Base-by-base conservation (phyloP, 371 early-diverging fungal species). In the Cokeromyces recurvatus region DNA sequence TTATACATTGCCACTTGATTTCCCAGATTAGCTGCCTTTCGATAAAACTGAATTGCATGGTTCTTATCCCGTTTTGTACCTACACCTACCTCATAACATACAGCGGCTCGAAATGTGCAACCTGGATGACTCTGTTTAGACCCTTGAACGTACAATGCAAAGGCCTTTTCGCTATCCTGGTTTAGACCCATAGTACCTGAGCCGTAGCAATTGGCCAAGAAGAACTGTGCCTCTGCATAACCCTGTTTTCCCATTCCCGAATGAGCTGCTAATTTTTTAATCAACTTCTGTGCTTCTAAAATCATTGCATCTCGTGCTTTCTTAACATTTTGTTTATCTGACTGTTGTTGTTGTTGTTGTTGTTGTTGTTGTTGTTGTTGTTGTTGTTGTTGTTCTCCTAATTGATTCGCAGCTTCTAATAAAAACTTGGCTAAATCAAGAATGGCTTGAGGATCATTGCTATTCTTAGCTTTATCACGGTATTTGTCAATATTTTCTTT, bases 1-100 rank as follows among this genome's bases (percentile, higher is more conserved):
- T 95, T 96, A 78, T 92, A 95, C 95, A 98, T 95, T 25, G 95
- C 95, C 0, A 86, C 82, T 14, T 89, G 85, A 53, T 97, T 94
- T n/a, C 95, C 91, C 46, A 92, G 66, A 29, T 89, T 85, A 8
- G 98, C 97, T 0, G 95, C 90, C 66, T 95, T 95, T 59, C 93
- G 83, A 64, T 90, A 98, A 58, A 89, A 94, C 52, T 91, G 90
- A 16, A 95, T 78, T 0, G 97, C 88, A 21, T 93, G 85, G 9
- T 68, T 67, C 17, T 82, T 75, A 58, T 98, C 96, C 4, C 86
- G 71, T 48, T 90, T 91, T 4, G 91, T 90, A 25, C 98, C 98
- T 9, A 90, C 91, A 10, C 96, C 97, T 12, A 88, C 71, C 55
- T 98, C 98, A 62, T 95, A 92, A 68, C 95, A 97, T 8, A 95